Conservation (phyloP, 352 stramenopile genomes). For the Phytophthora quininea region DNA sequence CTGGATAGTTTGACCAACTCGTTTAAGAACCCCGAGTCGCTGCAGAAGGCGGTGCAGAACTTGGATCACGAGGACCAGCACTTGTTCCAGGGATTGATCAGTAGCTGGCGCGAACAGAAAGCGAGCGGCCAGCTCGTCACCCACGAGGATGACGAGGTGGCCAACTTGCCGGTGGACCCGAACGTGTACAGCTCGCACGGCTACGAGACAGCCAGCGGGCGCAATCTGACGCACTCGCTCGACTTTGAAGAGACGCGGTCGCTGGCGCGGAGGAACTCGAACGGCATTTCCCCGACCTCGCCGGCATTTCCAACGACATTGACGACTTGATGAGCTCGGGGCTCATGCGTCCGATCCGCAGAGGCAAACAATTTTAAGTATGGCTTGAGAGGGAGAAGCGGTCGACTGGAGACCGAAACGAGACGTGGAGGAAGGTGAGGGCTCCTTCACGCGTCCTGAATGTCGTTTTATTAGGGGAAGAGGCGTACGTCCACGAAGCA, state of each 20-base stretch:
- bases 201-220: conserved; percentile 39
- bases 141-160: conserved; percentile 34
- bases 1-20: conserved; percentile 60
- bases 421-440: conserved; percentile 2
- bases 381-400: not conserved
- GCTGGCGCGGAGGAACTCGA: conserved; percentile 35
- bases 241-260: conserved; percentile 41
- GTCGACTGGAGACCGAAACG: not conserved
- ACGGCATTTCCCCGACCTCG: conserved; percentile 46
- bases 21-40: conserved; percentile 58
- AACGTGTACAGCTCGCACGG: conserved; percentile 38
- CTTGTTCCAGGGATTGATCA: conserved; percentile 72
- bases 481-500: conserved; percentile 9
- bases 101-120: conserved; percentile 48
- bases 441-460: conserved; percentile 12
- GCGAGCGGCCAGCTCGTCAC: conserved; percentile 13
- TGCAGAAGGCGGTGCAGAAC: conserved; percentile 60
- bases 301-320: conserved; percentile 51
- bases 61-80: conserved; percentile 70
- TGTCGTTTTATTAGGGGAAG: conserved; percentile 29
- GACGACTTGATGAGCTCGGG: conserved; percentile 57
- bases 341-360: conserved; percentile 69
- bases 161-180: conserved; percentile 49
- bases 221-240: conserved; percentile 49
- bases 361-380: conserved; percentile 62